Evolutionary conservation across 2,329 filamentous ascomycete genomes (phyloP), one percentile per base, ranked within the genome.

Genomic region (Penicillium concentricum): DNA sequence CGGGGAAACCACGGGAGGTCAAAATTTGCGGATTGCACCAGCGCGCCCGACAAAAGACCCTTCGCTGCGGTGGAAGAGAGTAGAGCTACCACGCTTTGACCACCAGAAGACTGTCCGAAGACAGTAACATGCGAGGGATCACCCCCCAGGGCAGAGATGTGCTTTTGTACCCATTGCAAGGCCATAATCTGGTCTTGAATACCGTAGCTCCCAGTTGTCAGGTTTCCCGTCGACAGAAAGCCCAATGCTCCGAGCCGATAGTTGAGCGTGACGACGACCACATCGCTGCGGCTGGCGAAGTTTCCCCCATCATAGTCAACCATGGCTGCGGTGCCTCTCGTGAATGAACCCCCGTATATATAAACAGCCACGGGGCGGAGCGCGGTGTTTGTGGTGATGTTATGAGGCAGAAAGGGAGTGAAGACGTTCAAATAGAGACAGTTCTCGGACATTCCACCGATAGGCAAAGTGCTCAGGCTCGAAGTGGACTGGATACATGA

Each of bases 61-160:
- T 57, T 59, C 3, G 68, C 68, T 4, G 60, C 59, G 7, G 57
- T 58, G 2, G 68, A 70, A 18, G 66, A 68, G 9, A 70, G 57
- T 45, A 69, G 41, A 1, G 69, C 69, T 7, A 64, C 57, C 10
- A 86, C 83, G 37, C 82, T 82, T n/a, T 82, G 84, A 3, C 77
- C 84, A 13, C 72, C 72, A 13, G 72, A 71, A 7, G 67, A 71
- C 58, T 74, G 69, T 1, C 72, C 72, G 37, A 73, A 74, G 47
- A 75, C 69, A 26, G 71, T 73, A 34, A 74, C 65, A 16, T 63
- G 66, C 1, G 55, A 51, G 0, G 71, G 67, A 54, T 74, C 69
- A 13, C 72, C 67, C 16, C 67, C 67, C n/a, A 69, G 67, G 1
- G 66, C 57, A 6, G 57, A 56, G 13, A 69, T 68, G 61, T 65